phyloP scores from a whole-genome alignment of 768 basidiomycete species.

The Phanerodontia chrysosporium region DNA sequence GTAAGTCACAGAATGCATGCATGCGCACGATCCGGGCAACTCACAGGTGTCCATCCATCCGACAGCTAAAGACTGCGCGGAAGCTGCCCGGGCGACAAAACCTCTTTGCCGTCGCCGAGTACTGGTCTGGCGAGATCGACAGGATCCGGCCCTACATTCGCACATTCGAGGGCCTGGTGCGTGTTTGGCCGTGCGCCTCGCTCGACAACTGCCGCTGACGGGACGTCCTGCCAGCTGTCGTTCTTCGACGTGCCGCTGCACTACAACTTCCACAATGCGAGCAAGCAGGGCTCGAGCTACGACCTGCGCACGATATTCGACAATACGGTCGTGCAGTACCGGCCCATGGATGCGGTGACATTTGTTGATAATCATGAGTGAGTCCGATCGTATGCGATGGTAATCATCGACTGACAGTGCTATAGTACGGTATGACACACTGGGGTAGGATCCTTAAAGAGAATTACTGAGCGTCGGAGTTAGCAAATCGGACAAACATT shows the following conservation, averaged over 20 bases:
- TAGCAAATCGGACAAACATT: conserved; percentile 70
- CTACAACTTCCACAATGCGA: conserved; percentile 75
- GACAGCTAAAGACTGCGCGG: conserved; percentile 52
- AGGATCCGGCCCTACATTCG: conserved; percentile 54
- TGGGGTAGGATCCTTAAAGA: not conserved
- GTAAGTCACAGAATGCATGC: conserved; percentile 41
- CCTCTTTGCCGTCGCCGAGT: conserved; percentile 75
- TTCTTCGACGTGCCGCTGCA: conserved; percentile 94
- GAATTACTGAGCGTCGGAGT: not conserved
- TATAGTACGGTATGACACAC: conserved; percentile 54
- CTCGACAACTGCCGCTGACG: not conserved
- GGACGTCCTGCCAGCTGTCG: conserved; percentile 47
- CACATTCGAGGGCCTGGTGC: conserved; percentile 62
- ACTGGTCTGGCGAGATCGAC: conserved; percentile 68
- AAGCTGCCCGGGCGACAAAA: conserved; percentile 36
- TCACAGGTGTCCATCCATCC: not conserved
- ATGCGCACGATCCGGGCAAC: no score
- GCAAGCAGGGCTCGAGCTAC: conserved; percentile 58
- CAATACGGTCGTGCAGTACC: conserved; percentile 58
- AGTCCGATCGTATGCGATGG: conserved; percentile 23
- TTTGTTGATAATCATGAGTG: conserved; percentile 92
- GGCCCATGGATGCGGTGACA: conserved; percentile 81
- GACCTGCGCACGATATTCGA: conserved; percentile 76
- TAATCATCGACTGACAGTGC: not conserved
- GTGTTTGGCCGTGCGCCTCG: no score